Evolutionary conservation across 441 rosid species (phyloP), one percentile per base, ranked within the genome.

Genomic region (Erodium trifolium): DNA sequence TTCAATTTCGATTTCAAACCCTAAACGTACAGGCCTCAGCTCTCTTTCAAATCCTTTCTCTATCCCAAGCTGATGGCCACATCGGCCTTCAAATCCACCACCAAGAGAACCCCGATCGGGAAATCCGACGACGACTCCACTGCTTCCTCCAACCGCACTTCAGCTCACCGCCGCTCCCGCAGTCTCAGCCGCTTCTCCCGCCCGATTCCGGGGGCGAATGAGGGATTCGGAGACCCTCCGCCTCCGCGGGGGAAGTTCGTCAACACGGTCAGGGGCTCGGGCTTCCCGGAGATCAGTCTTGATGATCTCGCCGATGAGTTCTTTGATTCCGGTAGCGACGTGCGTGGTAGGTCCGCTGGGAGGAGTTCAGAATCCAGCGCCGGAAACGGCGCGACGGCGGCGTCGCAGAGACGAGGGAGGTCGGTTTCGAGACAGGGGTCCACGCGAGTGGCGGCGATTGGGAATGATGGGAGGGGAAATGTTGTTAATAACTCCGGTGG

Each of bases 101-200:
- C 85, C 41, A 82, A 74, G 82, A 74, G 96, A 47, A 75, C 85
- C n/a, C 68, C 91, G 0, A 63, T 76, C 6, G 76, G 74, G 6
- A 78, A 79, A 41, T 80, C 92, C 4, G 51, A 82, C 2, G 76
- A 67, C 10, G 55, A 84, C 45, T 68, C 82, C 37, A 68, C 75
- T n/a, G 80, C 88, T 16, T 71, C 82, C 72, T 73, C 91, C 10
- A 71, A 67, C 23, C 78, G 84, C 65, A 70, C 49, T 63, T 74
- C 87, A 43, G 60, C 76, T 67, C 87, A 84, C 71, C 89, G 85
- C 41, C 87, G 96, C 10, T 80, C 96, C 23, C 80, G 99, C 66
- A 93, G 99, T 62, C 81, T 93, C 73, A 91, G 99, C 84, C 90
- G 94, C 10, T 88, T 90, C 85, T 84, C 99, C 39, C 89, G 71